Evolutionary conservation across 2,329 filamentous ascomycete species (phyloP), one percentile per base, ranked within the genome.

Genomic region (Fusarium zealandicum): DNA sequence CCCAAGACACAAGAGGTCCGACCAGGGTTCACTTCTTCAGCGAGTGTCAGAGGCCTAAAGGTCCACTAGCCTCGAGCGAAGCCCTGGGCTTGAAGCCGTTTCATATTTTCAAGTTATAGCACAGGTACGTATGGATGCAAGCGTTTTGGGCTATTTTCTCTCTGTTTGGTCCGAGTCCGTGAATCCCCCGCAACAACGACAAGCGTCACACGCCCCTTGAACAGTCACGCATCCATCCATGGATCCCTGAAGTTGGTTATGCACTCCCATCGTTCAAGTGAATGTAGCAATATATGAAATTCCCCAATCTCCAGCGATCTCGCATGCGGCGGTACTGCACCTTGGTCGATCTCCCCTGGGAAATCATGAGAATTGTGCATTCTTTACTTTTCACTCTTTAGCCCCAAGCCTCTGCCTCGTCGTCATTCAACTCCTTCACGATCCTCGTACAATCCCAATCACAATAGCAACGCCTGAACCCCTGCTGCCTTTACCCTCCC

Each of bases 101-200:
- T 61, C 50, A 54, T 49, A 61, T 61, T 62, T 59, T 40, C 54
- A 59, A 51, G 45, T 55, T 61, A 47, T 61, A 55, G 48, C n/a
- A 57, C 9, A 51, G 58, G 59, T 61, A 61, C 58, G 59, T 61
- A 56, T 46, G n/a, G 35, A 16, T 35, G 35, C 35, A 37, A 35
- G 5, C 33, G 13, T 35, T 33, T 27, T 35, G 11, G 13, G 9
- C n/a, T 14, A 13, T 31, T 37, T 41, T 22, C 16, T 18, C 28
- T 48, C 20, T 47, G 32, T 31, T 38, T 58, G 47, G 42, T 12
- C 20, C 16, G 12, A 16, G 11, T 30, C 27, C 12, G 27, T 10
- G 10, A 3, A 30, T 14, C 16, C 39, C 31, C 35, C 17, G n/a
- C 32, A 37, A 33, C 18, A 33, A 32, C 14, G 22, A 14, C 41